Conservation (phyloP, 495 filamentous ascomycete species). For the Penicillium cosmopolitanum region DNA sequence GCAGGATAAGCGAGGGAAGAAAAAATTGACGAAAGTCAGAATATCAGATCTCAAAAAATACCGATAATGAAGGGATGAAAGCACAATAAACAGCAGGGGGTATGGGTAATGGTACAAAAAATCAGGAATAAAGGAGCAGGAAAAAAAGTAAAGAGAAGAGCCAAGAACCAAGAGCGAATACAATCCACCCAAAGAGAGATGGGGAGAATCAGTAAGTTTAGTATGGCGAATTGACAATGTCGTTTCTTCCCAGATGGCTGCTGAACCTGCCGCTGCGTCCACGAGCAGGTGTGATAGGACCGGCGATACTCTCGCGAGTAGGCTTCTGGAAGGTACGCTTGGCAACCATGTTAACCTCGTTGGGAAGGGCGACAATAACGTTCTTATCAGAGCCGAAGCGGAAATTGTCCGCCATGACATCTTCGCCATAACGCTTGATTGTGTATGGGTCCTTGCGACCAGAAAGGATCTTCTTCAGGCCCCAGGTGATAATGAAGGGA, state of each 20-base stretch:
- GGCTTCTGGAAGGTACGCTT: constrained; percentile 83
- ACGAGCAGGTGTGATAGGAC: constrained; percentile 58
- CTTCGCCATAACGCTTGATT: constrained; percentile 94
- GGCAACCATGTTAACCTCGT: constrained; percentile 97
- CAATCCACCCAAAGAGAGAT: constrained; percentile 13
- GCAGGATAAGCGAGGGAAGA: not conserved
- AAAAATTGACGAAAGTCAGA: not conserved
- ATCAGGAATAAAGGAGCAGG: constrained; percentile 6
- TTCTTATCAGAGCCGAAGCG: constrained; percentile 96
- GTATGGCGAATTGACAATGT: constrained; percentile 86
- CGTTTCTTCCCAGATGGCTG: constrained; percentile 66
- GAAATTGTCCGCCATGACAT: constrained; percentile 99
- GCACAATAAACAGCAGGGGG: constrained; percentile 38
- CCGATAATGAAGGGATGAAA: constrained; percentile 18
- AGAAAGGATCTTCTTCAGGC: constrained; percentile 78
- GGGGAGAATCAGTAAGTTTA: constrained; percentile 37
- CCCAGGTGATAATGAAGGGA: constrained; percentile 97
- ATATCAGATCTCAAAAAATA: constrained; percentile 1
- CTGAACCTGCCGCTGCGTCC: constrained; percentile 49
- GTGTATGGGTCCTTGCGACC: constrained; percentile 86
- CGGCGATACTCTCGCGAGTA: constrained; percentile 88
- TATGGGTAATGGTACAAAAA: constrained; percentile 43
- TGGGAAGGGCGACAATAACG: constrained; percentile 93
- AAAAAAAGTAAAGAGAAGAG: constrained; percentile 5
- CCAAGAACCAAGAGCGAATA: constrained; percentile 8